phyloP scores from a whole-genome alignment of 1,284 basidiomycete genomes.

The Fomitopsis pinicola region DNA sequence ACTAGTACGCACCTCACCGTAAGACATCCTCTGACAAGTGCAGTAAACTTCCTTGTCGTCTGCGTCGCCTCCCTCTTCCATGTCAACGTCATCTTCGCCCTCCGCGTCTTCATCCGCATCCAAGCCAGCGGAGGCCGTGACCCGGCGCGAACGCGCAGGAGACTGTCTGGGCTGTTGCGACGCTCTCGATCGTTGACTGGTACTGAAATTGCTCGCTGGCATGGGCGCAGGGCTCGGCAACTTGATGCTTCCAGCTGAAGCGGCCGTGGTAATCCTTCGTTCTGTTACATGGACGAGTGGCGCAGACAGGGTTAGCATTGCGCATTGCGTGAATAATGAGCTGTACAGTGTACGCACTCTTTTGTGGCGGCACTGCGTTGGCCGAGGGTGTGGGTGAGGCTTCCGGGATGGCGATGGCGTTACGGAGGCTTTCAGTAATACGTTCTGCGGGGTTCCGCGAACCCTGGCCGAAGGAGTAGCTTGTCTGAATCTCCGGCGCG shows the following conservation, averaged over 20 bases:
- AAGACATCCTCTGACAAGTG: constrained; percentile 61
- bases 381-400: constrained; percentile 16
- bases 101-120: constrained; percentile 42
- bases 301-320: neutral
- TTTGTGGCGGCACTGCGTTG: constrained; percentile 17
- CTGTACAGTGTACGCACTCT: constrained; percentile 21
- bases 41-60: constrained; percentile 61
- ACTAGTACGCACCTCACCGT: constrained; percentile 48
- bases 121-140: constrained; percentile 33
- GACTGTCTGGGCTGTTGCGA: constrained; percentile 25
- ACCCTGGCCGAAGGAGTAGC: constrained; percentile 20
- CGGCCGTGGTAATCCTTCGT: constrained; percentile 19
- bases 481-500: constrained; percentile 28
- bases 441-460: constrained; percentile 39
- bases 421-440: constrained; percentile 46
- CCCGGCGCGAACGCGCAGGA: constrained; percentile 22
- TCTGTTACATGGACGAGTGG: constrained; percentile 12
- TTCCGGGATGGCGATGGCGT: constrained; percentile 31
- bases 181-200: constrained; percentile 21
- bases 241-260: constrained; percentile 29
- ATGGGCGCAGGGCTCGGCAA: constrained; percentile 33
- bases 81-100: constrained; percentile 39
- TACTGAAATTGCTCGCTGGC: constrained; percentile 9
- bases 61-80: constrained; percentile 42
- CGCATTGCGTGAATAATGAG: neutral